A percentile compares a stretch with the other conserved stretches of the same genome.
Conservation (phyloP, 2,329 filamentous ascomycete genomes). For the Elsinoe fawcettii region DNA sequence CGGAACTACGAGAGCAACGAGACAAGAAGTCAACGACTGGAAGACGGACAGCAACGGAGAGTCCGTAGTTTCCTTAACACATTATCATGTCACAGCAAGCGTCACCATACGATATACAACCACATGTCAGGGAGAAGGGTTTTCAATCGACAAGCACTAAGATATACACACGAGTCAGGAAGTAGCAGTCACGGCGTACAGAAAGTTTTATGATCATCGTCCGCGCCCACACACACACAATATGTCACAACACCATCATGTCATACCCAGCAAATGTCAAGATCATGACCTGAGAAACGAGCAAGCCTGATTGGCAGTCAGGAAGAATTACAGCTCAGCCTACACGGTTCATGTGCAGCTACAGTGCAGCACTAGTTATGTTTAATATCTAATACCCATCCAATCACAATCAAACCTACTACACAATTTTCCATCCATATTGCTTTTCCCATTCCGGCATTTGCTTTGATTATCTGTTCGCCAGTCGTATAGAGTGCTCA, state of each 20-base stretch:
- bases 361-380: conserved; percentile 13
- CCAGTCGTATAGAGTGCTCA: neutral
- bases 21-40: conserved; percentile 21
- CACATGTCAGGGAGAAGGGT: neutral
- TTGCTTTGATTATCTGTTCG: neutral
- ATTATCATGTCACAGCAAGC: neutral
- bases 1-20: conserved; percentile 31
- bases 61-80: conserved; percentile 7
- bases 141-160: neutral
- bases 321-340: neutral
- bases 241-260: neutral
- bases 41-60: conserved; percentile 7
- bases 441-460: neutral
- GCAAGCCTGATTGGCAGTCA: conserved; percentile 1
- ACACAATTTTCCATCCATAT: conserved; percentile 1
- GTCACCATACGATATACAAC: neutral
- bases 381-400: conserved; percentile 13
- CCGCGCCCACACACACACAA: neutral
- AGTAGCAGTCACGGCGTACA: neutral
- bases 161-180: neutral
- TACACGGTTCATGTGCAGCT: neutral
- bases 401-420: neutral
- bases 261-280: conserved; percentile 4
- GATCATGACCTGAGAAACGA: neutral
- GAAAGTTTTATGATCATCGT: neutral